These are phyloP conservation scores for Clitopilus passeckerianus DNA, from an alignment of 768 basidiomycete species.

Conservation along the genomic window DNA sequence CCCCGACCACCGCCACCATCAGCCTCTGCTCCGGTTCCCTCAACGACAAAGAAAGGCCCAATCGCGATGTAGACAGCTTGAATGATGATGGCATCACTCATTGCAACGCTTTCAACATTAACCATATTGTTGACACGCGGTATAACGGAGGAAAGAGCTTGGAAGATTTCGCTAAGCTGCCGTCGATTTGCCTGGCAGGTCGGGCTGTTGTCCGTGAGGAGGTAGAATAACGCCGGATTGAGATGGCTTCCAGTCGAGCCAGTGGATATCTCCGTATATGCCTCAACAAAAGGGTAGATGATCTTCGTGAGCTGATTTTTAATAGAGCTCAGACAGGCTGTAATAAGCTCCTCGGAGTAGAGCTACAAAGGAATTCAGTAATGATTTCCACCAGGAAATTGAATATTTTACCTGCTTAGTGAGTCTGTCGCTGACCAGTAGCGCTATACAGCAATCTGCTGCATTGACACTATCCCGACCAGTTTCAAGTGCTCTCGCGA, in stretches of 20 bases:
- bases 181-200: constrained; percentile 32
- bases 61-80: constrained; percentile 91
- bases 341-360: constrained; percentile 93
- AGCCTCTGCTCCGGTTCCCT: constrained; percentile 48
- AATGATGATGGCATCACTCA: constrained; percentile 92
- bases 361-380: constrained; percentile 41
- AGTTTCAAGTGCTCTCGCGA: constrained; percentile 50
- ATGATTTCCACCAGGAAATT: neutral
- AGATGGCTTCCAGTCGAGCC: constrained; percentile 27
- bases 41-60: constrained; percentile 91
- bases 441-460: constrained; percentile 75
- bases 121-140: constrained; percentile 75
- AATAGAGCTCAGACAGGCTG: constrained; percentile 65
- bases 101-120: constrained; percentile 62
- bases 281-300: constrained; percentile 86
- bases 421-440: constrained; percentile 74
- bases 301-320: constrained; percentile 78
- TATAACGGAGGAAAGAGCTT: constrained; percentile 64
- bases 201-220: constrained; percentile 39
- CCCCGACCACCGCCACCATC: constrained; percentile 34
- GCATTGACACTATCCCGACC: constrained; percentile 75
- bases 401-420: constrained; percentile 67
- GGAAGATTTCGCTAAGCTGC: constrained; percentile 64
- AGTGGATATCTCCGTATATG: constrained; percentile 32
- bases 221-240: constrained; percentile 46